Evolutionary conservation across 2,329 filamentous ascomycete genomes (phyloP), one percentile per base, ranked within the genome.

Genomic region (Phialophora chinensis): DNA sequence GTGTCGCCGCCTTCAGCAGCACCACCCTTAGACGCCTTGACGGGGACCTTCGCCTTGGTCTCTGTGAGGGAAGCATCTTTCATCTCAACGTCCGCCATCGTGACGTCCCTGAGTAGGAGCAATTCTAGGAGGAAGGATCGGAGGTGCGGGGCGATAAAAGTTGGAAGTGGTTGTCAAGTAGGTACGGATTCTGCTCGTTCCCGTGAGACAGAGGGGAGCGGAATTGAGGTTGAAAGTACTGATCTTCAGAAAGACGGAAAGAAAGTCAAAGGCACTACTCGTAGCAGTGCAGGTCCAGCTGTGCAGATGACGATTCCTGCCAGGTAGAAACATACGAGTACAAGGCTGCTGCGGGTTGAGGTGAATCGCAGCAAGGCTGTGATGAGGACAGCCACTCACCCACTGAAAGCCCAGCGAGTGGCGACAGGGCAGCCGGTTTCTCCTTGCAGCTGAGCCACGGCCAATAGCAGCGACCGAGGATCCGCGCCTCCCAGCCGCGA

Each of bases 41-140:
- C 81, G 20, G 80, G 80, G 69, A 79, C 82, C 77, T 86, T 87
- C 53, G 79, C 76, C 80, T 88, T 87, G 63, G 80, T 77, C 64
- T 75, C 81, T 69, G 74, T 74, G 53, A 80, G 79, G 47, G 88
- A 87, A 55, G 91, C 93, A 79, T 98, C 95, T 62, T 91, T 91
- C 95, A 98, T 98, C 76, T 97, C 93, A 59, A 98, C 90, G 81
- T 99, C 95, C 66, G 93, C 91, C 95, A 98, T 98, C 70, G 53
- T 79, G 6, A 29, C 54, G 47, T 54, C 27, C 42, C 8, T 6
- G 49, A 61, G 12, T 2, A 35, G 31, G 23, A 23, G 50, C 29
- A 14, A n/a, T 12, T 61, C 12, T 29, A 47, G 63, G 47, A 53
- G 58, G 54, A 65, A 52, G 17, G 35, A 42, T 33, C 25, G 12